Evolutionary conservation across 1,284 basidiomycete genomes (phyloP), one percentile per base, ranked within the genome.

Genomic region (Leccinum subspadiceum): DNA sequence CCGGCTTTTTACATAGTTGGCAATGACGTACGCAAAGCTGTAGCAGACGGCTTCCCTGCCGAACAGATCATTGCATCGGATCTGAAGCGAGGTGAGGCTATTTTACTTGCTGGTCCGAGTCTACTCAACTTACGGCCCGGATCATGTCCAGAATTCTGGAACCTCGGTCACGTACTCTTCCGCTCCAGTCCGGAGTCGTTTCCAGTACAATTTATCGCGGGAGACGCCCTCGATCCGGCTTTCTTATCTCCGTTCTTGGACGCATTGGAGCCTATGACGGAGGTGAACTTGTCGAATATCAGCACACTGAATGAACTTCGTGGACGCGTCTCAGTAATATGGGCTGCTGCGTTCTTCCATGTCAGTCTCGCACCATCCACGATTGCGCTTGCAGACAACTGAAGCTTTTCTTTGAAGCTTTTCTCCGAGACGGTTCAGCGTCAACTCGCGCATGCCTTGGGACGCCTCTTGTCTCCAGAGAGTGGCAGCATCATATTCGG

Each of bases 311-410:
- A 72, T 29, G 72, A 74, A 15, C 71, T 80, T 4, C 70, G 66
- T 15, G 75, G 77, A 10, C 74, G 69, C 33, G 68, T 75, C 53
- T 73, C 76, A 15, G 74, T 66, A 13, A 76, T 81, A 22, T 75
- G 77, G 66, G 71, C 74, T 5, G 67, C 73, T n/a, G 61, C 73
- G 3, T 73, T 81, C 68, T 81, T 79, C 68, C 78, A 78, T 61
- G 68, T 77, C 2, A 73, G 76, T 62, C 55, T 62, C 15, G 53
- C 15, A 12, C 62, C 15, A 33, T 63, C 17, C 65, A 71, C 3
- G 29, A 4, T 9, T 50, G 9, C 17, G 8, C 26, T 13, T 20
- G 33, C 22, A 13, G 29, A 29, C 7, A 4, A 29, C 49, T 49
- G 9, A 55, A 41, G n/a, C 9, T 4, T 35, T 54, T 33, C n/a